Evolutionary conservation across 495 filamentous ascomycete species (phyloP).

Genomic region (Hypoxylon cercidicola): DNA sequence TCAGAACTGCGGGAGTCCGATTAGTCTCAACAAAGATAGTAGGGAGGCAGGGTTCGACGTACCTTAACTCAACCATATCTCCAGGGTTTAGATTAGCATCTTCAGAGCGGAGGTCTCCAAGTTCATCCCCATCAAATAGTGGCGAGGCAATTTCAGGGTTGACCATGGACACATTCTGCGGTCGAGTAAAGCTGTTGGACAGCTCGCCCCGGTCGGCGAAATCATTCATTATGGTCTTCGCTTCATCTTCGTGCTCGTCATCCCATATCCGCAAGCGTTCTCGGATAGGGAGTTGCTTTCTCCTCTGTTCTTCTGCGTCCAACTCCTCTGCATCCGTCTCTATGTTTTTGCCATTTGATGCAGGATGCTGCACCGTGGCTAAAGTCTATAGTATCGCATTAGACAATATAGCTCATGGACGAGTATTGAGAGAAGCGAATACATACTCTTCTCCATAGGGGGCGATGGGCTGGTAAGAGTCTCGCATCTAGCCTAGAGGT

Average conservation of each 20-base stretch:
- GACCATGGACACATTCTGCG: slow-evolving; percentile 45
- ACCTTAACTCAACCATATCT: slow-evolving; percentile 76
- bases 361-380: slow-evolving; percentile 35
- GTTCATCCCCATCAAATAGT: slow-evolving; percentile 51
- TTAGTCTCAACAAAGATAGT: slow-evolving; percentile 12
- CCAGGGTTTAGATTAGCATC: slow-evolving; percentile 66
- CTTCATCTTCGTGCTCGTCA: slow-evolving; percentile 54
- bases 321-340: not conserved
- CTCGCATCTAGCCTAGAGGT: slow-evolving; percentile 23
- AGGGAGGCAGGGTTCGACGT: slow-evolving; percentile 31
- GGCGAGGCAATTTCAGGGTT: slow-evolving; percentile 51
- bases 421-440: not conserved
- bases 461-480: slow-evolving; percentile 4
- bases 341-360: slow-evolving; percentile 2
- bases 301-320: not conserved
- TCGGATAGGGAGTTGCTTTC: slow-evolving; percentile 51
- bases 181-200: slow-evolving; percentile 43
- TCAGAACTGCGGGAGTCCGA: slow-evolving; percentile 33
- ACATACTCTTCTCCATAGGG: slow-evolving; percentile 39
- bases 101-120: slow-evolving; percentile 51
- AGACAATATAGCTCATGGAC: slow-evolving; percentile 3
- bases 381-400: slow-evolving; percentile 25
- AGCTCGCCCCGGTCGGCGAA: slow-evolving; percentile 45
- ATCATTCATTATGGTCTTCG: slow-evolving; percentile 46
- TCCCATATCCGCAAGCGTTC: slow-evolving; percentile 67